Conservation (phyloP, 208 protist genomes). For the Endotrypanum monterogeii region DNA sequence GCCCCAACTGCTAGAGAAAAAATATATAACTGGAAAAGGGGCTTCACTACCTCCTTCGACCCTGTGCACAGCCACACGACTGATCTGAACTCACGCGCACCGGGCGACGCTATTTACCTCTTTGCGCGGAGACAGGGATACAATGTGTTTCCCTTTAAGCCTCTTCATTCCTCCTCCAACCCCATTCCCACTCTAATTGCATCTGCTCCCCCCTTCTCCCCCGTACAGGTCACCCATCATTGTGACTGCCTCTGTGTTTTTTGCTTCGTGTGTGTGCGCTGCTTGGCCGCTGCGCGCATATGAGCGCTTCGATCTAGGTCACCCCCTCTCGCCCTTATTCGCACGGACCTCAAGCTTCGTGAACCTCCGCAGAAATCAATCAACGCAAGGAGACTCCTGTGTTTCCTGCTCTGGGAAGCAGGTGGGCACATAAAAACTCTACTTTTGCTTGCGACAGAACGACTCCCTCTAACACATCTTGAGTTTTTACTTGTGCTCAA, state of each 20-base stretch:
- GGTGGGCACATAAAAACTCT: no score
- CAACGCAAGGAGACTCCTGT: no score
- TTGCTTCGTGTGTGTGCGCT: background rate
- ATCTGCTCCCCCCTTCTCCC: background rate
- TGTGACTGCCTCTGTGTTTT: background rate
- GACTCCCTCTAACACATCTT: no score
- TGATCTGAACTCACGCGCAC: no score
- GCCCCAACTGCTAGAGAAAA: no score
- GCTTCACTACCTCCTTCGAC: no score
- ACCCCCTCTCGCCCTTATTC: background rate
- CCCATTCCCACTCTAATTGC: background rate
- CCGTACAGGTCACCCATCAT: background rate
- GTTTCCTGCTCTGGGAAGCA: no score
- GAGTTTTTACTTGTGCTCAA: no score
- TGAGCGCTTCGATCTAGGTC: background rate
- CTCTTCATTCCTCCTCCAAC: background rate
- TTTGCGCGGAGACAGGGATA: no score
- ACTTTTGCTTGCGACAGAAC: background rate
- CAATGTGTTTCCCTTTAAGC: background rate
- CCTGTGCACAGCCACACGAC: no score
- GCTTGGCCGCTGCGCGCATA: background rate
- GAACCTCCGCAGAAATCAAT: background rate
- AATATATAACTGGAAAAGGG: no score
- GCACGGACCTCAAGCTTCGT: background rate
- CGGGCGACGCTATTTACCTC: no score